These are phyloP conservation scores for Arthrobotrys iridis DNA, from an alignment of 2,329 filamentous ascomycete genomes.

Conservation along the genomic window DNA sequence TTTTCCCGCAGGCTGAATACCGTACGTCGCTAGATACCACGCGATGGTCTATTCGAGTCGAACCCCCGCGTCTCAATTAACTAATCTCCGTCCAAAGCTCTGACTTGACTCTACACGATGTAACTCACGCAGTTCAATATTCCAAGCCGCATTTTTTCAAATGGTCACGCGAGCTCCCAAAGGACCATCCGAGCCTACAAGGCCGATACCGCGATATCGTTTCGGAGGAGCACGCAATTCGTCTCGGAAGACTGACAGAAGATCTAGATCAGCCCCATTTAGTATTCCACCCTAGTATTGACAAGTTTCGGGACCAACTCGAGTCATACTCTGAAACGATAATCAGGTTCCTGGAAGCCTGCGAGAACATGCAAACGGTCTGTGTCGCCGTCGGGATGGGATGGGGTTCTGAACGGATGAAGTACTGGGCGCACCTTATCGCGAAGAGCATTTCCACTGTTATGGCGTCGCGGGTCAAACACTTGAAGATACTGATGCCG, in stretches of 20 bases:
- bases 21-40: neutral
- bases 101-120: neutral
- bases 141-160: neutral
- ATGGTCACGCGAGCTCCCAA: neutral
- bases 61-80: too few relatives aligned
- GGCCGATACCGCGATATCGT: neutral
- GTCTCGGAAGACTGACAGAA: neutral
- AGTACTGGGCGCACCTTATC: neutral
- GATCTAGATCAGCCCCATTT: neutral
- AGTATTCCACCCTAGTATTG: neutral
- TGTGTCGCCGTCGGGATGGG: neutral
- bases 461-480: neutral
- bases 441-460: neutral
- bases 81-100: neutral
- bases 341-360: neutral
- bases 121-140: neutral
- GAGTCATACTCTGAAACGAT: neutral
- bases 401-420: neutral
- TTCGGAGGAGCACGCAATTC: neutral
- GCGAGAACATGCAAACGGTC: neutral
- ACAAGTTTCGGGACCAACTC: neutral
- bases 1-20: neutral
- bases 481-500: neutral
- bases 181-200: too few relatives aligned
- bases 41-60: neutral